Conservation (phyloP, 768 basidiomycete species). For the Leccinellum albellum region DNA sequence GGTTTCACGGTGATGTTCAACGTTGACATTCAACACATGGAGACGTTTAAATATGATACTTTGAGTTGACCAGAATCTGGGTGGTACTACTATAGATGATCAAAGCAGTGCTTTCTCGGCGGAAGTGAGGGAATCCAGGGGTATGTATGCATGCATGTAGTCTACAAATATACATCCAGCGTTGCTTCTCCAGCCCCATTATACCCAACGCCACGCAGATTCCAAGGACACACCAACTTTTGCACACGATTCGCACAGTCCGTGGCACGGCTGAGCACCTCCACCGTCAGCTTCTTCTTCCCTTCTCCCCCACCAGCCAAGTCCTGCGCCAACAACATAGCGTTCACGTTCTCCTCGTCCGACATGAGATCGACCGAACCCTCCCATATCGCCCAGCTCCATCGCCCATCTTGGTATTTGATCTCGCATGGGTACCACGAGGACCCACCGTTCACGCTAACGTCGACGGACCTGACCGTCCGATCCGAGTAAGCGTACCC, state of each 20-base stretch:
- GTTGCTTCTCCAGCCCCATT: slow-evolving; percentile 28
- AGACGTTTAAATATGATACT: no score
- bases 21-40: no score
- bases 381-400: slow-evolving; percentile 79
- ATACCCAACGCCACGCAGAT: slow-evolving; percentile 59
- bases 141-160: neutral
- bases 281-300: slow-evolving; percentile 16
- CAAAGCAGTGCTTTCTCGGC: no score
- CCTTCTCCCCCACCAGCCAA: slow-evolving; percentile 7
- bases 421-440: slow-evolving; percentile 51
- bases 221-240: slow-evolving; percentile 52
- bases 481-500: slow-evolving; percentile 56
- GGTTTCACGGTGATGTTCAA: no score
- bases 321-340: neutral
- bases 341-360: slow-evolving; percentile 22
- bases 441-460: slow-evolving; percentile 49
- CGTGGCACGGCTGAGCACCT: slow-evolving; percentile 46
- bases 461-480: slow-evolving; percentile 46
- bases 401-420: slow-evolving; percentile 57
- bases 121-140: no score
- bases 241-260: slow-evolving; percentile 51
- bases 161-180: slow-evolving; percentile 1
- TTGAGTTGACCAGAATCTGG: no score
- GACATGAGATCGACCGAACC: slow-evolving; percentile 35
- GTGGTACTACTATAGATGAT: no score